Conservation (phyloP, 306 rosid species). For the Quercus variabilis region DNA sequence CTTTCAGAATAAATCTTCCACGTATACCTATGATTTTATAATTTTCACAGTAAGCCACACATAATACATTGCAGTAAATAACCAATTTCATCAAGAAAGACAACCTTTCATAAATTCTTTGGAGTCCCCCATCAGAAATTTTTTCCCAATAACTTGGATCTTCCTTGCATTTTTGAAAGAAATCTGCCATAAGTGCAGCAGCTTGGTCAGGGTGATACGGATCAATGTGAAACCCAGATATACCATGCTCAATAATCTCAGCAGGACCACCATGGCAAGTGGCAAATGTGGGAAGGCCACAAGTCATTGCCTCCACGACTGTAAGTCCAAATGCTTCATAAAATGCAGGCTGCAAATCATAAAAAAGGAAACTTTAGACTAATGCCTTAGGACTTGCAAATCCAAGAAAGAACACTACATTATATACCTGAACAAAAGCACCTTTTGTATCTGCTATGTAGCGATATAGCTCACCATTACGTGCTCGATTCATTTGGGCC, state of each 20-base stretch:
- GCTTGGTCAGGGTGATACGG: slow-evolving; percentile 89
- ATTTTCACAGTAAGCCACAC: slow-evolving; percentile 2
- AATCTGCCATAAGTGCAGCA: slow-evolving; percentile 48
- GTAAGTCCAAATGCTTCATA: slow-evolving; percentile 99
- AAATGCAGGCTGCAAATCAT: slow-evolving; percentile 76
- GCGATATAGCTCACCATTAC: slow-evolving; percentile 92
- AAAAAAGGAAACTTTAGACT: neutral
- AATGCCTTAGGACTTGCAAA: neutral
- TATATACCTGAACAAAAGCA: slow-evolving; percentile 81
- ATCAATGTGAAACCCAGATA: slow-evolving; percentile 88
- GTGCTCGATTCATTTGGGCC: slow-evolving; percentile 83
- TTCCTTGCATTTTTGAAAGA: slow-evolving; percentile 62
- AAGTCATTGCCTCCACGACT: slow-evolving; percentile 93
- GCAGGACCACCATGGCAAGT: slow-evolving; percentile 96
- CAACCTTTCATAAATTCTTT: slow-evolving; percentile 81
- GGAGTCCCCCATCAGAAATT: slow-evolving; percentile 75
- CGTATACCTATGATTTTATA: slow-evolving; percentile 56
- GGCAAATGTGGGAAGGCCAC: slow-evolving; percentile 93
- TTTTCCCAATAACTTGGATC: slow-evolving; percentile 68
- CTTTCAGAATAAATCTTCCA: slow-evolving; percentile 94
- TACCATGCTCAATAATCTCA: slow-evolving; percentile 83
- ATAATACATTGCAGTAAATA: neutral
- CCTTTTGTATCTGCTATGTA: slow-evolving; percentile 86
- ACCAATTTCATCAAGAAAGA: neutral
- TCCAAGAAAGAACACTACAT: slow-evolving; percentile 1